Conservation (phyloP, 768 basidiomycete species). For the Lentinula aciculospora region DNA sequence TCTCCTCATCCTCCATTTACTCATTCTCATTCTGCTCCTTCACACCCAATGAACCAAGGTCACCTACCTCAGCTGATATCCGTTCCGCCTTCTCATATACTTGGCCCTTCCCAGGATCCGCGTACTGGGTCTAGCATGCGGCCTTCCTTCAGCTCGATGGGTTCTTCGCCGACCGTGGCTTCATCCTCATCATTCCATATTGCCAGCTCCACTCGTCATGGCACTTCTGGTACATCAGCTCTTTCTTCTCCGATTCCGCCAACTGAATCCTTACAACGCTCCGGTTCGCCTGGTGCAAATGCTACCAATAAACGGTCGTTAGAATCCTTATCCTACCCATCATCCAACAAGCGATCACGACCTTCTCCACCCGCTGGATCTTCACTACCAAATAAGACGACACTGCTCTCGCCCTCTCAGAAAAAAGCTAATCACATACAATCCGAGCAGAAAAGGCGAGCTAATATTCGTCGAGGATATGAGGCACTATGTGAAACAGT, state of each 20-base stretch:
- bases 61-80: conserved; percentile 9
- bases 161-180: conserved; percentile 15
- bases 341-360: conserved; percentile 27
- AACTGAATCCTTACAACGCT: conserved; percentile 14
- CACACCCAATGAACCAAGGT: conserved; percentile 8
- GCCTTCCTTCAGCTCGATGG: conserved; percentile 14
- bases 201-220: not conserved
- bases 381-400: conserved; percentile 26
- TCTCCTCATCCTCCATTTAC: conserved; percentile 8
- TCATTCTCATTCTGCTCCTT: not conserved
- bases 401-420: conserved; percentile 73
- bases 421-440: conserved; percentile 94
- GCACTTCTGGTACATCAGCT: conserved; percentile 18
- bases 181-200: conserved; percentile 13
- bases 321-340: conserved; percentile 8
- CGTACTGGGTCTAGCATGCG: conserved; percentile 11
- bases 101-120: conserved; percentile 12
- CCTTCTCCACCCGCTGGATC: conserved; percentile 10
- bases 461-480: conserved; percentile 86
- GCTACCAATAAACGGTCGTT: not conserved
- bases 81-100: conserved; percentile 9
- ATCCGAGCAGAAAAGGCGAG: conserved; percentile 89
- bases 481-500: conserved; percentile 83
- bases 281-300: conserved; percentile 7
- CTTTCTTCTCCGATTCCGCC: conserved; percentile 13